Conservation (phyloP, 352 stramenopile species). For the Globisporangium abappressorium region DNA sequence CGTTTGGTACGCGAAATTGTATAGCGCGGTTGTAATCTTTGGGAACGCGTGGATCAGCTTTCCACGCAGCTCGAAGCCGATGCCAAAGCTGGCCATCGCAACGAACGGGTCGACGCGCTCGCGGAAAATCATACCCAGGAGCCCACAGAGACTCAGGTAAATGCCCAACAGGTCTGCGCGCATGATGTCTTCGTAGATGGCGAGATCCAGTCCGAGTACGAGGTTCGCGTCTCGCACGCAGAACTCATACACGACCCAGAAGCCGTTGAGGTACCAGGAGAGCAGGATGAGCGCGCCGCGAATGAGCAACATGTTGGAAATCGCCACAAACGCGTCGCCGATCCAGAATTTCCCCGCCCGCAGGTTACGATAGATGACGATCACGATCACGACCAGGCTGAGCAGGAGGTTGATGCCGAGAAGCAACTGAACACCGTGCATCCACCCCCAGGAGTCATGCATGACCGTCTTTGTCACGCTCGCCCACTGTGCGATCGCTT, state of each 20-base stretch:
- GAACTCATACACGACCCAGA: slow-evolving; percentile 41
- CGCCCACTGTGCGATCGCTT: slow-evolving; percentile 12
- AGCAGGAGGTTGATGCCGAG: slow-evolving; percentile 32
- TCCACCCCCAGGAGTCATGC: slow-evolving; percentile 34
- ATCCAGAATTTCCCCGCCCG: slow-evolving; percentile 37
- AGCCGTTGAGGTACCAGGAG: slow-evolving; percentile 30
- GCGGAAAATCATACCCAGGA: not conserved
- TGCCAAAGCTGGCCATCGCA: not conserved
- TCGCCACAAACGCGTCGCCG: slow-evolving; percentile 35
- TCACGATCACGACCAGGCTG: slow-evolving; percentile 26
- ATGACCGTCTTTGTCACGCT: slow-evolving; percentile 4
- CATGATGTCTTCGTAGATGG: slow-evolving; percentile 29
- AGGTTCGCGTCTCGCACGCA: slow-evolving; percentile 24
- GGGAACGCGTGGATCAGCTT: not conserved
- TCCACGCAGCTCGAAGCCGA: not conserved
- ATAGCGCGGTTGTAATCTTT: not conserved
- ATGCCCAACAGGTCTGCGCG: slow-evolving; percentile 27
- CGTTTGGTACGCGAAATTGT: not conserved
- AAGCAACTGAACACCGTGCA: slow-evolving; percentile 37
- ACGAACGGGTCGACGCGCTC: slow-evolving; percentile 7
- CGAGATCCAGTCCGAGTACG: slow-evolving; percentile 17
- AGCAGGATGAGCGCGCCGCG: slow-evolving; percentile 23
- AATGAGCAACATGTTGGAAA: slow-evolving; percentile 23
- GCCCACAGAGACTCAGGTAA: slow-evolving; percentile 6
- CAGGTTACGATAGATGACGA: slow-evolving; percentile 32